These are phyloP conservation scores for Isochrysis galbana DNA, from an alignment of 78 protist species.

Conservation along the genomic window DNA sequence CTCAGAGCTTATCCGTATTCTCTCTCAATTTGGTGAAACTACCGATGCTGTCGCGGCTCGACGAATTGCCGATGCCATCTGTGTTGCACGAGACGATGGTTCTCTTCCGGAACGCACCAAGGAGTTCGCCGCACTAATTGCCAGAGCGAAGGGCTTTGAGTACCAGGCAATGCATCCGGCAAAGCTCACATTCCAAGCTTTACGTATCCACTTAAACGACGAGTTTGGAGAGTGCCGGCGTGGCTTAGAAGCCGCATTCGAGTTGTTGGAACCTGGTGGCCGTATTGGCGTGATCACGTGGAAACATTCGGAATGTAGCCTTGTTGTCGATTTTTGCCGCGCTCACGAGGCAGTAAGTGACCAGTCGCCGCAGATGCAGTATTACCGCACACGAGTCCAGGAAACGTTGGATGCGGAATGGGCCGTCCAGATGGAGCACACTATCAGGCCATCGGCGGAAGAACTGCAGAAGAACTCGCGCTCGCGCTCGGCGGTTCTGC, in stretches of 20 bases:
- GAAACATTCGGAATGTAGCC: constrained; percentile 5
- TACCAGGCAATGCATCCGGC: constrained; percentile 31
- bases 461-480: background rate
- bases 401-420: background rate
- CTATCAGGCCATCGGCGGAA: background rate
- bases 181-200: constrained; percentile 22
- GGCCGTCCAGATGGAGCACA: background rate
- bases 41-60: background rate
- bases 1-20: background rate
- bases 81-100: background rate
- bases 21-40: background rate
- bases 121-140: background rate
- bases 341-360: background rate
- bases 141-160: background rate
- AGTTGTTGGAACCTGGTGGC: background rate
- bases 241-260: background rate
- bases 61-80: constrained; percentile 15
- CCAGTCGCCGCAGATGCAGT: background rate
- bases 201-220: constrained; percentile 14
- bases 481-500: constrained; percentile 5
- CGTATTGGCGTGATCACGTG: constrained; percentile 11
- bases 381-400: background rate
- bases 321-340: background rate
- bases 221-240: background rate
- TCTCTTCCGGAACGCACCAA: background rate